Conservation (phyloP, 805 yeast genomes). For the Wickerhamiella parazyma region DNA sequence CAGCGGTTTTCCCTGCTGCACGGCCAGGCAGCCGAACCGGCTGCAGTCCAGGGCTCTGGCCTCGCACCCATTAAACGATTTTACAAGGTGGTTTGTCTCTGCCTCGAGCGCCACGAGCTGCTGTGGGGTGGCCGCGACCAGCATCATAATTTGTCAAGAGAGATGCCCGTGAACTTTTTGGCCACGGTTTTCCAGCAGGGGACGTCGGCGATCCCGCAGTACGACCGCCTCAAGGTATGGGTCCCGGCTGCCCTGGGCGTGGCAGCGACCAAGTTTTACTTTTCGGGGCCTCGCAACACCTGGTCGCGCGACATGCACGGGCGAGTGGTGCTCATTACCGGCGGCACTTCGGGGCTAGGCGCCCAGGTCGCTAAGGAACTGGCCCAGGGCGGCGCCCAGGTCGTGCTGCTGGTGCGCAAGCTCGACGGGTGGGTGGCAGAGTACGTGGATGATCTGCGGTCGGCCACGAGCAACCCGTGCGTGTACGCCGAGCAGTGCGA, state of each 20-base stretch:
- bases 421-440: conserved; percentile 68
- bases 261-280: conserved; percentile 51
- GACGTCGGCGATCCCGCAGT: conserved; percentile 61
- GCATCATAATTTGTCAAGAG: background rate
- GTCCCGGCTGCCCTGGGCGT: conserved; percentile 41
- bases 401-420: conserved; percentile 52
- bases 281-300: conserved; percentile 66
- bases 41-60: conserved; percentile 29
- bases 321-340: conserved; percentile 45
- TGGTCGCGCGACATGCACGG: conserved; percentile 94
- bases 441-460: conserved; percentile 64
- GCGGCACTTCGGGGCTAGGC: conserved; percentile 93
- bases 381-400: conserved; percentile 75
- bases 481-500: conserved; percentile 89
- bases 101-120: conserved; percentile 15
- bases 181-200: conserved; percentile 63
- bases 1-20: conserved; percentile 58
- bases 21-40: conserved; percentile 46
- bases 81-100: conserved; percentile 25
- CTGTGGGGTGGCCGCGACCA: conserved; percentile 3
- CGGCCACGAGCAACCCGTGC: conserved; percentile 51
- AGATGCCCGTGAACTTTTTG: conserved; percentile 76
- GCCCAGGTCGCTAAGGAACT: conserved; percentile 59
- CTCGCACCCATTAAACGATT: conserved; percentile 17
- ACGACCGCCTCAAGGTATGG: conserved; percentile 36